A percentile compares a stretch with the other conserved stretches of the same genome.
phyloP scores from a whole-genome alignment of 129 eudicot genomes.

The Tagetes erecta region DNA sequence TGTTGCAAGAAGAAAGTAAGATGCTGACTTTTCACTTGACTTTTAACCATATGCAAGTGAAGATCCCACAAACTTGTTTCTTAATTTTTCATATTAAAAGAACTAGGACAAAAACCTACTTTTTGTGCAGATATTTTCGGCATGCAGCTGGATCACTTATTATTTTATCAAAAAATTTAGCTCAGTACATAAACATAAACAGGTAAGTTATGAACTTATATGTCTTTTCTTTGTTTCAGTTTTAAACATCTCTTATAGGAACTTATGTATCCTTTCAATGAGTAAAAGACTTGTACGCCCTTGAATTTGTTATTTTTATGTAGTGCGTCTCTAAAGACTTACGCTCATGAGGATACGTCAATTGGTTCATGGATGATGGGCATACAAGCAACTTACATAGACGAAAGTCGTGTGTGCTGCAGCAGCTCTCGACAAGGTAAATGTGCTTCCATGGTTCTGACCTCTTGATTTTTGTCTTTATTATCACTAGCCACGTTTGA shows the following conservation, averaged over 20 bases:
- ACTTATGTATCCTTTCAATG: background rate
- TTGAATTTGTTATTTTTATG: constrained; percentile 18
- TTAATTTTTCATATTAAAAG: background rate
- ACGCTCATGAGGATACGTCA: constrained; percentile 82
- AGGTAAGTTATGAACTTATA: constrained; percentile 41
- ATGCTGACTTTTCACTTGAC: constrained; percentile 8
- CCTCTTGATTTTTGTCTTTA: no score
- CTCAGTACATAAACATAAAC: constrained; percentile 70
- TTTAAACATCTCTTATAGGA: background rate
- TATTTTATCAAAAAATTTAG: constrained; percentile 62
- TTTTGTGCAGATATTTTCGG: constrained; percentile 74
- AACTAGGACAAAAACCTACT: constrained; percentile 8
- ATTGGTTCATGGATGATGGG: constrained; percentile 99
- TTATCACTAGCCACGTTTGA: background rate
- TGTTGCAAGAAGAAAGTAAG: constrained; percentile 18
- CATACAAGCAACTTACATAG: constrained; percentile 80
- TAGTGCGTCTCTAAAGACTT: constrained; percentile 80
- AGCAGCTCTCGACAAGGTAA: constrained; percentile 71
- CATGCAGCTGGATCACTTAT: constrained; percentile 71
- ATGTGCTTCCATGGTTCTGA: constrained; percentile 12
- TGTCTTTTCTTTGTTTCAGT: background rate
- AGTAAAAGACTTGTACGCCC: background rate
- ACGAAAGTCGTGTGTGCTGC: constrained; percentile 83
- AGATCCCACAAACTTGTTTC: background rate
- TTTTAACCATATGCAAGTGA: constrained; percentile 1